These are phyloP conservation scores for Isatis lusitanica DNA, from an alignment of 441 rosid species.

Conservation along the genomic window DNA sequence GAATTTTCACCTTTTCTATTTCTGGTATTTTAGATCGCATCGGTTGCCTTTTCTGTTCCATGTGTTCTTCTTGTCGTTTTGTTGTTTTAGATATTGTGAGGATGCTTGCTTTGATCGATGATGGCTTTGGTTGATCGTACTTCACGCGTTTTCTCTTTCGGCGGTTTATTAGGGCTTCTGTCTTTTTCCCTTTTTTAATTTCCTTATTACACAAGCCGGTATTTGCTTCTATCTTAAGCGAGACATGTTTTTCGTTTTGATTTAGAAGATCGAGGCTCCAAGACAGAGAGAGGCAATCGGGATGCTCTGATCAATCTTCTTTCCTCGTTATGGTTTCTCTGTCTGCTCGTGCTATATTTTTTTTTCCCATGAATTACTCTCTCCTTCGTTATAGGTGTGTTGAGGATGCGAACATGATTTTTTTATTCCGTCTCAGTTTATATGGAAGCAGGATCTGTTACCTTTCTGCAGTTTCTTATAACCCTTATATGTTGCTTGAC, in stretches of 20 bases:
- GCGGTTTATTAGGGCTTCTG: neutral
- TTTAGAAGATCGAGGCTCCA: neutral
- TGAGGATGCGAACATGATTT: neutral
- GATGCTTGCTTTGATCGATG: neutral
- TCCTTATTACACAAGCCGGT: neutral
- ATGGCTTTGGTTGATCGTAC: neutral
- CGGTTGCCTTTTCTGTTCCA: neutral
- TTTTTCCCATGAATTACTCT: neutral
- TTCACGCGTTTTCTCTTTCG: neutral
- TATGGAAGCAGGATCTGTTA: neutral
- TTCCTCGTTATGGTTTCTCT: neutral
- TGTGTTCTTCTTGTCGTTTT: neutral
- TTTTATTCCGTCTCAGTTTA: neutral
- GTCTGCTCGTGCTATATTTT: neutral
- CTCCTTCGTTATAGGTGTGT: neutral
- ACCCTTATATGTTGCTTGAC: neutral
- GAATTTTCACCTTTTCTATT: neutral
- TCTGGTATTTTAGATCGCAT: neutral
- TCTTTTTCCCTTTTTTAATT: neutral
- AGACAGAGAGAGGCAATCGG: neutral
- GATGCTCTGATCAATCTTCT: neutral
- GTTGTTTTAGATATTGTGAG: constrained; percentile 4
- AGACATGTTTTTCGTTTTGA: neutral
- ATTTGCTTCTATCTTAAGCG: neutral
- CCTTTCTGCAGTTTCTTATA: neutral